These are phyloP conservation scores for Balakata baccata DNA, from an alignment of 345 rosid species.

Conservation along the genomic window DNA sequence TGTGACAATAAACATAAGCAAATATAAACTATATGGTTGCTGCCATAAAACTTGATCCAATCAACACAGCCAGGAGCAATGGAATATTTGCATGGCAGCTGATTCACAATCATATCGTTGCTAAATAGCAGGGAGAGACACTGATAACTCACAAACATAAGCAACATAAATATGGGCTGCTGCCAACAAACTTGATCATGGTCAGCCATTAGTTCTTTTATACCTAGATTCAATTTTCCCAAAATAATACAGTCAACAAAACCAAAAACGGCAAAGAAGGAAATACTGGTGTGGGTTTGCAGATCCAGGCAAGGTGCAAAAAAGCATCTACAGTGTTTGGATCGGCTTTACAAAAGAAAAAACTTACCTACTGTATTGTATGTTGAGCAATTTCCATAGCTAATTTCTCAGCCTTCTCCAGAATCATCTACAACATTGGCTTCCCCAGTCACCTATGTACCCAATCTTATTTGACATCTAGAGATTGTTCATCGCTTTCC, in stretches of 20 bases:
- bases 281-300: constrained; percentile 13
- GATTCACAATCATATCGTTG: background rate
- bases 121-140: background rate
- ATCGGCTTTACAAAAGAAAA: constrained; percentile 17
- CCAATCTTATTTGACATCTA: constrained; percentile 3
- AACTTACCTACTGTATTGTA: constrained; percentile 24
- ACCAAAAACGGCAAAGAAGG: background rate
- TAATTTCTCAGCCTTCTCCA: background rate
- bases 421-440: constrained; percentile 17
- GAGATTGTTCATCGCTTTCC: constrained; percentile 11
- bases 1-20: background rate
- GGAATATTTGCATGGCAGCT: background rate
- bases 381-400: constrained; percentile 22
- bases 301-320: constrained; percentile 31
- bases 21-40: constrained; percentile 5
- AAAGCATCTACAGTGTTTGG: constrained; percentile 26
- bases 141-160: background rate
- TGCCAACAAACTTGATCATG: constrained; percentile 24
- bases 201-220: constrained; percentile 22
- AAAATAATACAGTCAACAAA: constrained; percentile 12
- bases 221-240: constrained; percentile 1
- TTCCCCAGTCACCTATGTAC: constrained; percentile 15
- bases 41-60: background rate
- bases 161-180: constrained; percentile 3
- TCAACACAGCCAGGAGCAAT: constrained; percentile 1